phyloP scores from a whole-genome alignment of 192 early-diverging fungal species.

The Linnemannia zychae region DNA sequence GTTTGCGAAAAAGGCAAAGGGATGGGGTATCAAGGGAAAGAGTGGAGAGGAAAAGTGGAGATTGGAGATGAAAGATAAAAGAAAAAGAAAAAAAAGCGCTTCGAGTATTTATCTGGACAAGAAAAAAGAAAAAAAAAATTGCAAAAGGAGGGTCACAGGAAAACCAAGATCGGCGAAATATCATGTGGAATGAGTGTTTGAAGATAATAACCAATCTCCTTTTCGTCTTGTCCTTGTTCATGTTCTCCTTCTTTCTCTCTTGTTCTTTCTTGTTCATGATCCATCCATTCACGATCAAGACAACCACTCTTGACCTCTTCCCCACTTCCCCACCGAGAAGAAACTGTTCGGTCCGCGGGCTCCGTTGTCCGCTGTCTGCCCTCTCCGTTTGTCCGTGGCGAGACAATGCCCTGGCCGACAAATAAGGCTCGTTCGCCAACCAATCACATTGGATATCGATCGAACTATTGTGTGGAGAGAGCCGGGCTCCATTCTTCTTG shows the following conservation, averaged over 20 bases:
- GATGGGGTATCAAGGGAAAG: not conserved
- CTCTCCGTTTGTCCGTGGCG: too few species aligned
- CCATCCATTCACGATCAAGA: not conserved
- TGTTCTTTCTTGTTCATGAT: not conserved
- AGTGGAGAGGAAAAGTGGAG: not conserved
- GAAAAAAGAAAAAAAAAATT: not conserved
- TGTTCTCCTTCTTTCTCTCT: not conserved
- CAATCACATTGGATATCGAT: conserved; percentile 25
- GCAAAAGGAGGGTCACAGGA: not conserved
- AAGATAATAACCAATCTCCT: not conserved
- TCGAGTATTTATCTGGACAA: too few species aligned
- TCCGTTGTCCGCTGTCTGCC: not conserved
- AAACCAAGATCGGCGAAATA: not conserved
- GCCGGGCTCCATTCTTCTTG: not conserved
- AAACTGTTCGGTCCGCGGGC: not conserved
- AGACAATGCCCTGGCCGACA: conserved; percentile 13
- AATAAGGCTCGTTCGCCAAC: not conserved
- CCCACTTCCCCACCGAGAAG: conserved; percentile 4
- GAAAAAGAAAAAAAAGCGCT: too few species aligned
- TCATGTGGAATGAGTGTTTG: not conserved
- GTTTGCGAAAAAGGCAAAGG: not conserved
- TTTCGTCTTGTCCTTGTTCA: not conserved
- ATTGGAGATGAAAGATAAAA: not conserved
- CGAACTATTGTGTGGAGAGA: not conserved
- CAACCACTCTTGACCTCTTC: not conserved